Evolutionary conservation across 1,139 yeast genomes (phyloP).

Genomic region (Magnusiomyces ingens): DNA sequence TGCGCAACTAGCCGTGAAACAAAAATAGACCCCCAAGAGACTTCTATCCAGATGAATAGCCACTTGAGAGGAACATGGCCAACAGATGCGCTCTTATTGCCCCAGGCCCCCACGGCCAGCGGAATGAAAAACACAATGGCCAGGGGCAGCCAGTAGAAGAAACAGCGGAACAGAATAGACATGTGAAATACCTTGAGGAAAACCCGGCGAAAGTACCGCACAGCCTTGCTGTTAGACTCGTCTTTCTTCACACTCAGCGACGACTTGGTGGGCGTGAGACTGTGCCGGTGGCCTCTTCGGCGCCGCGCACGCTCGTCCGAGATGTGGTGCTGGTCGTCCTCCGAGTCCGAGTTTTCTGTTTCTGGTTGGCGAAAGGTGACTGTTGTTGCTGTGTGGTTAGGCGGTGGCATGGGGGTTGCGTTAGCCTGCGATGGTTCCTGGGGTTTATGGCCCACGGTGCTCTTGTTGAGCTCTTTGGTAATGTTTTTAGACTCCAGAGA

Average conservation of each 20-base stretch:
- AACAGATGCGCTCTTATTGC: constrained; percentile 25
- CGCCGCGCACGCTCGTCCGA: constrained; percentile 1
- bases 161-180: constrained; percentile 31
- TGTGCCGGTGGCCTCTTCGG: constrained; percentile 15
- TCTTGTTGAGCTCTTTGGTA: constrained; percentile 10
- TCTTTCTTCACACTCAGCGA: constrained; percentile 5
- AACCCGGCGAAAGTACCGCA: constrained; percentile 23
- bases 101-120: constrained; percentile 38
- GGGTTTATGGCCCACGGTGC: neutral
- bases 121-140: constrained; percentile 36
- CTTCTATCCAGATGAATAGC: constrained; percentile 40
- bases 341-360: constrained; percentile 10
- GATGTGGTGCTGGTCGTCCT: constrained; percentile 15
- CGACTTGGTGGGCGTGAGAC: constrained; percentile 7
- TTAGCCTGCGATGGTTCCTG: neutral
- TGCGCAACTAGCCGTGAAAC: constrained; percentile 33
- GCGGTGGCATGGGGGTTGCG: neutral
- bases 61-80: constrained; percentile 35
- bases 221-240: constrained; percentile 13
- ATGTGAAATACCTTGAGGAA: constrained; percentile 26
- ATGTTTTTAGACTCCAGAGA: constrained; percentile 20
- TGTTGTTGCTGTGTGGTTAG: constrained; percentile 13
- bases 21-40: constrained; percentile 38
- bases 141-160: constrained; percentile 36
- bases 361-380: neutral